Conservation (phyloP, 2,329 filamentous ascomycete species). For the Alternaria angustiovoidea region DNA sequence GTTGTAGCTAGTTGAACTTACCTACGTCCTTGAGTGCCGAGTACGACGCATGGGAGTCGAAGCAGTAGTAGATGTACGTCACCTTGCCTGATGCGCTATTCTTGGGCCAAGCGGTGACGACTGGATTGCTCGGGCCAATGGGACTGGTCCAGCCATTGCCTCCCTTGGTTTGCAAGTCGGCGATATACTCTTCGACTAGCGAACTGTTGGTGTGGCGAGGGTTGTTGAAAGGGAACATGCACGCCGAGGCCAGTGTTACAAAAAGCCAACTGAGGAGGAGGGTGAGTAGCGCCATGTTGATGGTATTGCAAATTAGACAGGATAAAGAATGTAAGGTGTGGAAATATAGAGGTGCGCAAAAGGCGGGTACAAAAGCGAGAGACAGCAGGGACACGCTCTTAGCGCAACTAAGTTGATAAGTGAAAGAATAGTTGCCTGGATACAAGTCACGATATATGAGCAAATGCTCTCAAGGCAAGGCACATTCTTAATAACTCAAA, state of each 20-base stretch:
- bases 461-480: too few relatives aligned
- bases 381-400: too few relatives aligned
- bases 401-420: too few relatives aligned
- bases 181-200: background rate
- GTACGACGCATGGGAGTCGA: background rate
- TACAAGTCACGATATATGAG: too few relatives aligned
- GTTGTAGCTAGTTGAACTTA: background rate
- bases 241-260: background rate
- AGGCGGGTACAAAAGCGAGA: too few relatives aligned
- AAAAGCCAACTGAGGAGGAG: background rate
- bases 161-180: background rate
- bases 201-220: background rate
- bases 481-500: rapidly evolving
- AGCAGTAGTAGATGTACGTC: background rate
- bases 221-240: background rate
- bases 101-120: background rate
- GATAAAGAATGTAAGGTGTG: too few relatives aligned
- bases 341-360: too few relatives aligned
- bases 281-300: background rate
- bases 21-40: background rate
- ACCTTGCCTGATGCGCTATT: too few relatives aligned
- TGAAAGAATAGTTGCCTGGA: too few relatives aligned
- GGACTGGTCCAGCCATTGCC: background rate
- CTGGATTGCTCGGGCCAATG: background rate
- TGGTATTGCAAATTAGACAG: too few relatives aligned